A percentile compares a stretch with the other conserved stretches of the same genome.
These are phyloP conservation scores for Alternaria sp. DNA, from an alignment of 2,329 filamentous ascomycete species.

Conservation along the genomic window DNA sequence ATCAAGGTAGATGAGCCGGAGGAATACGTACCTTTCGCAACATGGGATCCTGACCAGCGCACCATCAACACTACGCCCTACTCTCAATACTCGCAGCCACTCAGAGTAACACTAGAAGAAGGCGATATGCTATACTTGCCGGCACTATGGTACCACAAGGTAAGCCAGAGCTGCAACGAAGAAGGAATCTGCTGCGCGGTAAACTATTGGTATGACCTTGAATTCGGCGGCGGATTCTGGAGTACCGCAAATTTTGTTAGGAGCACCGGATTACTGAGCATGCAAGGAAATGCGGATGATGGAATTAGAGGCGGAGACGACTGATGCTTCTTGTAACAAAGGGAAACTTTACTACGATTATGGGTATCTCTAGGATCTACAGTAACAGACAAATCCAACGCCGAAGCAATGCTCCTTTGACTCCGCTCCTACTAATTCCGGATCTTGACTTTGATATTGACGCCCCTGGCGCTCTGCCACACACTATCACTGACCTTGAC, in stretches of 20 bases:
- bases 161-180: slow-evolving; percentile 72
- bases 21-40: slow-evolving; percentile 71
- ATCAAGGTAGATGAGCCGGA: slow-evolving; percentile 45
- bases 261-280: slow-evolving; percentile 37
- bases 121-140: slow-evolving; percentile 87
- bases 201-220: slow-evolving; percentile 90
- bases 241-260: slow-evolving; percentile 64
- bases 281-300: slow-evolving; percentile 2
- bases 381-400: slow-evolving; percentile 22
- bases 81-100: slow-evolving; percentile 66
- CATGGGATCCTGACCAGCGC: slow-evolving; percentile 76
- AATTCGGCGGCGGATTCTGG: slow-evolving; percentile 75
- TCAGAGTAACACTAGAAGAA: slow-evolving; percentile 73
- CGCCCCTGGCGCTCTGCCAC: slow-evolving; percentile 71
- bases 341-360: slow-evolving; percentile 16
- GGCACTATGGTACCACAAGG: slow-evolving; percentile 84
- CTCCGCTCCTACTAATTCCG: slow-evolving; percentile 1
- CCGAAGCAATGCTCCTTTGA: slow-evolving; percentile 15
- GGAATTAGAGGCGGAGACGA: neutral
- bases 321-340: neutral
- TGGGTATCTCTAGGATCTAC: slow-evolving; percentile 40
- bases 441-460: slow-evolving; percentile 54
- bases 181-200: slow-evolving; percentile 80
- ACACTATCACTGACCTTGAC: slow-evolving; percentile 75
- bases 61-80: slow-evolving; percentile 60